phyloP scores from a whole-genome alignment of 2,329 filamentous ascomycete genomes.

The Tolypocladium nubicola region DNA sequence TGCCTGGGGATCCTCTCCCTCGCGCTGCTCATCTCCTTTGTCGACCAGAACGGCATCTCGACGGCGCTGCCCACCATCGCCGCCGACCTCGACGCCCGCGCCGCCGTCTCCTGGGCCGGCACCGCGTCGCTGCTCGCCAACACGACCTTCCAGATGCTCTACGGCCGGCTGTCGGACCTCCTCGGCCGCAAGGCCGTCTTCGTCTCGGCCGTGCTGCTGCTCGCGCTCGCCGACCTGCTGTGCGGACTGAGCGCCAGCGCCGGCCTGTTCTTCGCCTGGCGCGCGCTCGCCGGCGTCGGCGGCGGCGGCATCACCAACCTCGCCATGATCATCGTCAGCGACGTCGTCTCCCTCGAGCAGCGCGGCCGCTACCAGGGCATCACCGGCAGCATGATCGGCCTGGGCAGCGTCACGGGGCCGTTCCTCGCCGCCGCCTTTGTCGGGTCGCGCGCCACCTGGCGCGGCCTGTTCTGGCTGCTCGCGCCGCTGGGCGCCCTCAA shows the following conservation, averaged over 20 bases:
- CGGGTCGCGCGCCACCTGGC: slow-evolving; percentile 24
- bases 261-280: slow-evolving; percentile 50
- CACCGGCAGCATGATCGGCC: slow-evolving; percentile 25
- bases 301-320: slow-evolving; percentile 49
- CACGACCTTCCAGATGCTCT: slow-evolving; percentile 54
- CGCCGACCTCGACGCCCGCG: slow-evolving; percentile 30
- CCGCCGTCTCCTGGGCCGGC: slow-evolving; percentile 46
- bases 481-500: slow-evolving; percentile 36
- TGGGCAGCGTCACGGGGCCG: slow-evolving; percentile 31
- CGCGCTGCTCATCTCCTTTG: slow-evolving; percentile 42
- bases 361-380: slow-evolving; percentile 44
- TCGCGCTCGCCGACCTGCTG: slow-evolving; percentile 46
- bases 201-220: slow-evolving; percentile 37
- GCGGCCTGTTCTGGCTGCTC: slow-evolving; percentile 34
- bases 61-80: slow-evolving; percentile 41
- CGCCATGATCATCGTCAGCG: slow-evolving; percentile 51
- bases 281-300: slow-evolving; percentile 50
- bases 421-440: slow-evolving; percentile 31
- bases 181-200: slow-evolving; percentile 50
- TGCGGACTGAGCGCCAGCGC: slow-evolving; percentile 46
- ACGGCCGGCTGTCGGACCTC: slow-evolving; percentile 51
- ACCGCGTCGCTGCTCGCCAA: slow-evolving; percentile 43
- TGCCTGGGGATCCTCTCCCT: slow-evolving; percentile 42
- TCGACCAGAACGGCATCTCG: slow-evolving; percentile 47
- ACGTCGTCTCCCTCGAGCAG: slow-evolving; percentile 47